A percentile compares a stretch with the other conserved stretches of the same genome.
phyloP scores from a whole-genome alignment of 257 asterid species.

The Fraxinus pennsylvanica region DNA sequence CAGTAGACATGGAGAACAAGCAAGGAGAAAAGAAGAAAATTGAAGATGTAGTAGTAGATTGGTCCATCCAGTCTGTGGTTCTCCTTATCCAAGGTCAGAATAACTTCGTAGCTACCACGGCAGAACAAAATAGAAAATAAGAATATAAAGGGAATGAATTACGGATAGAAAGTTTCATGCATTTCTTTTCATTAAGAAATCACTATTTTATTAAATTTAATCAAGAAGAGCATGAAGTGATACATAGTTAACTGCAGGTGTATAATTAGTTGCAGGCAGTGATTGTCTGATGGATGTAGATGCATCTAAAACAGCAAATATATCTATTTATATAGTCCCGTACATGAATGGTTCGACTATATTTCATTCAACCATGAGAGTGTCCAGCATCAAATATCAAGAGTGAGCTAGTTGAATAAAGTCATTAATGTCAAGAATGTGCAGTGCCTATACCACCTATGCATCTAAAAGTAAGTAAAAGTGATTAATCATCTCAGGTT shows the following conservation, averaged over 20 bases:
- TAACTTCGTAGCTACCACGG: constrained; percentile 60
- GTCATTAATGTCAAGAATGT: too few species aligned
- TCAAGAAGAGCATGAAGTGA: neutral
- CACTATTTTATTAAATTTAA: neutral
- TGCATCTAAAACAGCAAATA: neutral
- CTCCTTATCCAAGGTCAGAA: constrained; percentile 55
- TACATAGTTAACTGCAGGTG: neutral
- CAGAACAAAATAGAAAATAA: constrained; percentile 14
- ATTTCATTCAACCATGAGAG: neutral
- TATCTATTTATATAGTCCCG: neutral
- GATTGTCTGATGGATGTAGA: neutral
- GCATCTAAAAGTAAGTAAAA: neutral
- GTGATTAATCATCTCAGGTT: neutral
- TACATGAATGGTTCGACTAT: neutral
- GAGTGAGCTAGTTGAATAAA: too few species aligned
- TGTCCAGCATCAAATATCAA: too few species aligned
- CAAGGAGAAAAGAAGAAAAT: constrained; percentile 75
- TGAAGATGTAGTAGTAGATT: constrained; percentile 76
- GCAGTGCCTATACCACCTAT: neutral
- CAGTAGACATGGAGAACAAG: constrained; percentile 90
- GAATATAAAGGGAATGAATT: neutral
- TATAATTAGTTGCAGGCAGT: neutral
- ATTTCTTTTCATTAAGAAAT: neutral
- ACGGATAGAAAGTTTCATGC: neutral
- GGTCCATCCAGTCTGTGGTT: constrained; percentile 64